Evolutionary conservation across 2,329 filamentous ascomycete genomes (phyloP), one percentile per base, ranked within the genome.

Genomic region (Thielaviopsis musarum): DNA sequence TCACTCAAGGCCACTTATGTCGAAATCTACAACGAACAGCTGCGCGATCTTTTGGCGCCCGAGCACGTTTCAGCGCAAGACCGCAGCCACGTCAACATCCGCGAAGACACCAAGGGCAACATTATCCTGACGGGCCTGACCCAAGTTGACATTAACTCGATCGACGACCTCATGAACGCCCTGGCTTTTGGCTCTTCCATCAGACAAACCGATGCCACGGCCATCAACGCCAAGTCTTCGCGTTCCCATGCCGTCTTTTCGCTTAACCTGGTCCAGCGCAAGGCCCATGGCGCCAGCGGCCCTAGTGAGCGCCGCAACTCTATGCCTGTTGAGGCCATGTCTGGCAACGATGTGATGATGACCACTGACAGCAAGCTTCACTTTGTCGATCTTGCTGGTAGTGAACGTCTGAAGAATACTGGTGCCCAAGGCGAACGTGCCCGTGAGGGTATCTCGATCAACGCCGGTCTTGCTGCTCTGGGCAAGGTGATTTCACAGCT

Each of bases 401-500:
- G 93, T 69, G 93, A 98, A 73, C 82, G 93, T 65, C 75, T 98
- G 67, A 98, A 98, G 74, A 97, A 98, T 67, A 98, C 93, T 0
- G 89, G 90, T 38, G 93, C 93, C 0, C 91, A 95, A 63, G 93
- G 93, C 52, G 93, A 97, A 66, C 82, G 93, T 60, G 93, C 93
- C 48, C 91, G 84, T 69, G 93, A 98, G 71, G 93, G 93, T 65
- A 98, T 98, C 62, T 95, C 91, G 13, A 98, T 98, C 76, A 98
- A 98, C 67, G 93, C 88, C 48, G 93, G 93, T 62, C 80, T 98
- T 62, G 93, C 93, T 56, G 91, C 91, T 62, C 77, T 98, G 26
- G 93, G 93, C 69, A 98, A 98, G 71, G 93, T 98, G 70, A 98
- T 98, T 67, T 95, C 93, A 38, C 93, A 98, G 72, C 79, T 98